These are phyloP conservation scores for Ophiostoma piceae DNA, from an alignment of 2,329 filamentous ascomycete species.

Conservation along the genomic window DNA sequence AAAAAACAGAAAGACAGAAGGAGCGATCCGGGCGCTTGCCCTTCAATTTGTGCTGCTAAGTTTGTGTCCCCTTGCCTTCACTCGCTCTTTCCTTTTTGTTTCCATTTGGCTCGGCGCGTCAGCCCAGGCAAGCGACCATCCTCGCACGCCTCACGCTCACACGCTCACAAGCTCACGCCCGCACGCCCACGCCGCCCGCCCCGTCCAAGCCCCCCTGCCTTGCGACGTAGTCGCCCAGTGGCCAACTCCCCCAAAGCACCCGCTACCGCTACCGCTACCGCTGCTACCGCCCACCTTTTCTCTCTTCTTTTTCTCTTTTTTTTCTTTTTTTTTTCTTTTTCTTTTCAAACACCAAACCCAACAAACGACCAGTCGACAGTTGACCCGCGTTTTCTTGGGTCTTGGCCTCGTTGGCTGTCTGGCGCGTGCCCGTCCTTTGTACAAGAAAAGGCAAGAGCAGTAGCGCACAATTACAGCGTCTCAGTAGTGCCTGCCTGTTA, in stretches of 20 bases:
- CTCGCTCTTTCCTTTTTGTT: not conserved
- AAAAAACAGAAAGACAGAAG: not conserved
- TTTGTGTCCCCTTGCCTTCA: not conserved
- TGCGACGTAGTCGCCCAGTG: conserved; percentile 5
- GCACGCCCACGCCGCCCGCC: conserved; percentile 2
- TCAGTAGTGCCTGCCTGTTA: not conserved
- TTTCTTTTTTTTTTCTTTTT: not conserved
- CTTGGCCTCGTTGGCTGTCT: not conserved
- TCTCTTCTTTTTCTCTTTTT: not conserved
- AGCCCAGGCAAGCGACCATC: conserved; percentile 2
- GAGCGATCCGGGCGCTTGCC: conserved; percentile 8
- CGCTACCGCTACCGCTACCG: conserved; percentile 13
- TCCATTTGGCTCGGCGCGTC: not conserved
- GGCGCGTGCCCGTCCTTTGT: not conserved
- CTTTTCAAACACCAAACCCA: too few species aligned
- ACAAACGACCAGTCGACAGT: not conserved
- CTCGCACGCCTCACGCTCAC: not conserved
- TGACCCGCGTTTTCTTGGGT: not conserved
- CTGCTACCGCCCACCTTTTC: not conserved
- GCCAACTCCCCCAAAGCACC: conserved; percentile 4
- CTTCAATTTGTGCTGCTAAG: not conserved
- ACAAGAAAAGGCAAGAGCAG: not conserved
- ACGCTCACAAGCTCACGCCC: not conserved
- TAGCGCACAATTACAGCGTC: not conserved
- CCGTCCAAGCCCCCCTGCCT: conserved; percentile 13